Evolutionary conservation across 108 stramenopile species (phyloP).

Genomic region (Nitzschia inconspicua): DNA sequence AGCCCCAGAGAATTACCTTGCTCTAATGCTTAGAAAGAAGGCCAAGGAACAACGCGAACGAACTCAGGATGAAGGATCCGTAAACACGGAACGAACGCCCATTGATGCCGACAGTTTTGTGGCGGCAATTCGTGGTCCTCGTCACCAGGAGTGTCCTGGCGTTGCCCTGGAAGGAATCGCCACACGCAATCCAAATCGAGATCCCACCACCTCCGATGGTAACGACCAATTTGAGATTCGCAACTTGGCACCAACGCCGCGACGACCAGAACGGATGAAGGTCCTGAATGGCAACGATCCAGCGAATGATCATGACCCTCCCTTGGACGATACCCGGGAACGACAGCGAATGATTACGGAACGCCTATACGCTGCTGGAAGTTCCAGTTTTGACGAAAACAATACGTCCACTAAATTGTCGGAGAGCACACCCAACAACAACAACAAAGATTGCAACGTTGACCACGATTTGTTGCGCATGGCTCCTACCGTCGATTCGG

Average conservation of each 20-base stretch:
- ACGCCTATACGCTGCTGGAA: slow-evolving; percentile 5
- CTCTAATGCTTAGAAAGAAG: slow-evolving; percentile 9
- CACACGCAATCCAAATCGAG: slow-evolving; percentile 5
- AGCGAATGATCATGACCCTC: neutral
- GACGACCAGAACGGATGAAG: neutral
- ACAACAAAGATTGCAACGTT: neutral
- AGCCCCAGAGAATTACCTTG: slow-evolving; percentile 8
- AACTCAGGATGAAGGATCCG: no score
- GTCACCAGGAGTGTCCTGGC: neutral
- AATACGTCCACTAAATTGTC: no score
- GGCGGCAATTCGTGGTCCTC: slow-evolving; percentile 12
- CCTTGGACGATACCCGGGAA: neutral
- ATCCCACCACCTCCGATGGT: neutral
- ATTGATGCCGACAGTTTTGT: slow-evolving; percentile 16
- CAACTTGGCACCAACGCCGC: slow-evolving; percentile 11
- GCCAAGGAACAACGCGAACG: neutral
- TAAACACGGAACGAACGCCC: neutral
- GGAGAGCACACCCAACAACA: no score
- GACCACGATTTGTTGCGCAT: slow-evolving; percentile 1
- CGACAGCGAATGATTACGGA: slow-evolving; percentile 7
- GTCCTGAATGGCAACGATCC: neutral
- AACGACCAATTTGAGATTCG: neutral
- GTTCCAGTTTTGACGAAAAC: neutral
- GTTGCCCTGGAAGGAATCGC: slow-evolving; percentile 11
- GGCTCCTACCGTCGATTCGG: neutral